Conservation (phyloP, 306 rosid genomes). For the Cucumis cinereus region DNA sequence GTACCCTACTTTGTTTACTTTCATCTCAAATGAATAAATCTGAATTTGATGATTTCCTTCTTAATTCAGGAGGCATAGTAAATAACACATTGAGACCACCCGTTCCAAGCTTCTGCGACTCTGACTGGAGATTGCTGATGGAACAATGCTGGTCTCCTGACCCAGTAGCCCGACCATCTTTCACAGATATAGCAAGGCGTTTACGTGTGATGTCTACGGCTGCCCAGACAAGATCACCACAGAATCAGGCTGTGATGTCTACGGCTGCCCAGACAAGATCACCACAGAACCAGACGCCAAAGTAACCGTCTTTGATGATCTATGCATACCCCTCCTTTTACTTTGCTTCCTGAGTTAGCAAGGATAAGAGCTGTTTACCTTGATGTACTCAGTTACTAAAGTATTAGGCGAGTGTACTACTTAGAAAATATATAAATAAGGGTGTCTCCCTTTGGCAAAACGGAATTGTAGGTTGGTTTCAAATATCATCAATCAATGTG, state of each 20-base stretch:
- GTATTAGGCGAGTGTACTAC: constrained; percentile 6
- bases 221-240: constrained; percentile 22
- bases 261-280: constrained; percentile 32
- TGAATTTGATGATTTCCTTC: background rate
- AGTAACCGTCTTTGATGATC: constrained; percentile 8
- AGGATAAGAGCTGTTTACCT: background rate
- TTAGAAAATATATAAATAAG: constrained; percentile 1
- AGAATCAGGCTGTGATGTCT: constrained; percentile 46
- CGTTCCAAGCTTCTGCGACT: constrained; percentile 49
- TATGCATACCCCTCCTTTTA: background rate
- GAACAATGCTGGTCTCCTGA: constrained; percentile 89
- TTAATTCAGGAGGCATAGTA: constrained; percentile 72
- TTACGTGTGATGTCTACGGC: constrained; percentile 69
- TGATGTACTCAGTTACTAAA: constrained; percentile 2
- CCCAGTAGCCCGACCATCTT: constrained; percentile 65
- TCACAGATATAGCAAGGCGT: constrained; percentile 66
- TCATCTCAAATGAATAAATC: background rate
- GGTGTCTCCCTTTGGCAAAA: background rate
- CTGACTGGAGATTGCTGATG: constrained; percentile 76
- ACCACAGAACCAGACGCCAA: constrained; percentile 20
- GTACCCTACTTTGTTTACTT: background rate
- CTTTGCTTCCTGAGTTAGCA: constrained; percentile 4
- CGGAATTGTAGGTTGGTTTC: constrained; percentile 6
- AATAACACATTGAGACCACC: constrained; percentile 68
- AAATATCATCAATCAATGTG: constrained; percentile 4